A percentile compares a stretch with the other conserved stretches of the same genome.
Conservation (phyloP, 139 green algal genomes). For the Haematococcus sp. region DNA sequence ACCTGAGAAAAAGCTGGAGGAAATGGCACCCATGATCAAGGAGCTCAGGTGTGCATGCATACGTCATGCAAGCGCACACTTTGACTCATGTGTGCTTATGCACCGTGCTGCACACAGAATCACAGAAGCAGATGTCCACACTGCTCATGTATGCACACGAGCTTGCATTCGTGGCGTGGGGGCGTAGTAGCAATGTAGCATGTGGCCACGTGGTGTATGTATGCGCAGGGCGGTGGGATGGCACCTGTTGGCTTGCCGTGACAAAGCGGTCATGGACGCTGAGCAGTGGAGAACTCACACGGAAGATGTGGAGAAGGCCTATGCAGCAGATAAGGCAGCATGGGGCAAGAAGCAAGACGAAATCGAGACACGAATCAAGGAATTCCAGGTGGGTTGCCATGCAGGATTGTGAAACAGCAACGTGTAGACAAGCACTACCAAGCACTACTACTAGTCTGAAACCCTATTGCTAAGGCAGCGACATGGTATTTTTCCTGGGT, state of each 20-base stretch:
- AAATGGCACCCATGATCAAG: constrained; percentile 55
- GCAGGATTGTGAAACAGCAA: too few relatives aligned
- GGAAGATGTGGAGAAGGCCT: constrained; percentile 19
- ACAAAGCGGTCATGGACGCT: constrained; percentile 32
- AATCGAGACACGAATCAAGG: constrained; percentile 24
- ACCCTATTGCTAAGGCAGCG: too few relatives aligned
- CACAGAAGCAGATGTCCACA: too few relatives aligned
- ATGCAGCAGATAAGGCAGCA: constrained; percentile 1
- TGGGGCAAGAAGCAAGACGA: constrained; percentile 26
- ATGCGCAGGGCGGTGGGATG: constrained; percentile 43
- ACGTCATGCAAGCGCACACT: neutral
- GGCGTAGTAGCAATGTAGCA: too few relatives aligned
- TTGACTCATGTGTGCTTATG: constrained; percentile 1
- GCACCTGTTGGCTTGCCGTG: constrained; percentile 29
- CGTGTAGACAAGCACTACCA: too few relatives aligned
- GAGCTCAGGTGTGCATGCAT: constrained; percentile 45
- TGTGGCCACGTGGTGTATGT: neutral
- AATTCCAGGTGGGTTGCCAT: constrained; percentile 18
- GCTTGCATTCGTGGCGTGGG: too few relatives aligned
- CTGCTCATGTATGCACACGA: too few relatives aligned
- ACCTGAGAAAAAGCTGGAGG: constrained; percentile 57
- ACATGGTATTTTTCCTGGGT: too few relatives aligned
- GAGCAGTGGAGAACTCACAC: constrained; percentile 44
- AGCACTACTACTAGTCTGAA: too few relatives aligned
- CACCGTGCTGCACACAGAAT: too few relatives aligned